A percentile compares a stretch with the other conserved stretches of the same genome.
Evolutionary conservation across 2,329 filamentous ascomycete species (phyloP).

Genomic region (Didymella pinodella): DNA sequence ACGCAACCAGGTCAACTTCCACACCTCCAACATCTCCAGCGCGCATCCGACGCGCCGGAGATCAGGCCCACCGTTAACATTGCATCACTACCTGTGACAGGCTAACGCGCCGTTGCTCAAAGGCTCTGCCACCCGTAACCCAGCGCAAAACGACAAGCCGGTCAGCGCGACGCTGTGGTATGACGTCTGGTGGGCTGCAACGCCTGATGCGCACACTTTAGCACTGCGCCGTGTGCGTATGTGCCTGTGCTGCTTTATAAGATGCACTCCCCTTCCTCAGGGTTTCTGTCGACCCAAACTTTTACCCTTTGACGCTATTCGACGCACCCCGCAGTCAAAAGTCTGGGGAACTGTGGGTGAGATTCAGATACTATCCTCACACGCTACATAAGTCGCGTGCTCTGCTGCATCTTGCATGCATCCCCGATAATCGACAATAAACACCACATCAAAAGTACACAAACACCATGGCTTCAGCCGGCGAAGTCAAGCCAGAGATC

Average conservation of each 20-base stretch:
- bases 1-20: constrained; percentile 4
- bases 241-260: constrained; percentile 13
- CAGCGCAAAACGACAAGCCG: constrained; percentile 11
- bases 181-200: constrained; percentile 15
- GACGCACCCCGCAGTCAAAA: constrained; percentile 15
- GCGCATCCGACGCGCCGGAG: not conserved
- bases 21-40: not conserved
- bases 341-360: constrained; percentile 13
- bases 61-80: constrained; percentile 11
- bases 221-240: constrained; percentile 4
- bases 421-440: not conserved
- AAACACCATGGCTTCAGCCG: constrained; percentile 15
- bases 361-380: not conserved
- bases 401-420: not conserved
- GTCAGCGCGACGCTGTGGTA: constrained; percentile 8
- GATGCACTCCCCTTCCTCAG: constrained; percentile 2
- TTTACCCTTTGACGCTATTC: too few relatives aligned
- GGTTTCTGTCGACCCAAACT: not conserved
- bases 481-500: constrained; percentile 22
- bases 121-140: constrained; percentile 6
- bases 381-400: not conserved
- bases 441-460: not conserved
- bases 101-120: constrained; percentile 9
- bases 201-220: constrained; percentile 8
- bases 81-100: constrained; percentile 18